Evolutionary conservation across 495 filamentous ascomycete genomes (phyloP).

Genomic region (Chaetomidium leptoderma): DNA sequence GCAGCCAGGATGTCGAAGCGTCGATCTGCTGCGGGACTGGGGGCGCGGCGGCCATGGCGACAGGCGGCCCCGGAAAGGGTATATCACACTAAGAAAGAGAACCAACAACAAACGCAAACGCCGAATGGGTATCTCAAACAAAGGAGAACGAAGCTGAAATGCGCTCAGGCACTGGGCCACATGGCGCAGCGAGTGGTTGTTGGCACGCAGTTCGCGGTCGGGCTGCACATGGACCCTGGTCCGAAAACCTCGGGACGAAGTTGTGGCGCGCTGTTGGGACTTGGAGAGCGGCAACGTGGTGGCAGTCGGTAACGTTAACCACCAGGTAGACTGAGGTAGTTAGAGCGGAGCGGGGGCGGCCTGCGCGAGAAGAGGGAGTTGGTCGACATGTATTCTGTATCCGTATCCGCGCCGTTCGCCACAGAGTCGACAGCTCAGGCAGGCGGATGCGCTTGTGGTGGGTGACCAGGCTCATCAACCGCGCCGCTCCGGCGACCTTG

Average conservation of each 20-base stretch:
- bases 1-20: conserved; percentile 28
- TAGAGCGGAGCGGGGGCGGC: background rate
- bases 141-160: conserved; percentile 21
- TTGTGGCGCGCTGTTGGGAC: too few relatives aligned
- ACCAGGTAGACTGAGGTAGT: too few relatives aligned
- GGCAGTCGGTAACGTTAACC: background rate
- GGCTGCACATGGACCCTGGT: conserved; percentile 13
- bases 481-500: conserved; percentile 23
- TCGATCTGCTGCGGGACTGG: conserved; percentile 23
- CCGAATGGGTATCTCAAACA: conserved; percentile 24
- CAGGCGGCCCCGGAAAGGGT: conserved; percentile 2
- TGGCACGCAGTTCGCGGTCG: conserved; percentile 18
- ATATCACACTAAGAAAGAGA: conserved; percentile 5
- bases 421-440: conserved; percentile 16
- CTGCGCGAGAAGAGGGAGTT: background rate
- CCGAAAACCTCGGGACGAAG: background rate
- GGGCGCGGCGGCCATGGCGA: conserved; percentile 21
- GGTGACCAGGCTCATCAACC: conserved; percentile 9
- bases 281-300: background rate
- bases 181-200: conserved; percentile 25
- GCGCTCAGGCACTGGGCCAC: conserved; percentile 24
- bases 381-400: background rate
- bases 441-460: background rate
- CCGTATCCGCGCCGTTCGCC: conserved; percentile 17
- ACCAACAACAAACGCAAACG: conserved; percentile 4